Conservation (phyloP, 768 basidiomycete genomes). For the Candolleomyces efflorescens region DNA sequence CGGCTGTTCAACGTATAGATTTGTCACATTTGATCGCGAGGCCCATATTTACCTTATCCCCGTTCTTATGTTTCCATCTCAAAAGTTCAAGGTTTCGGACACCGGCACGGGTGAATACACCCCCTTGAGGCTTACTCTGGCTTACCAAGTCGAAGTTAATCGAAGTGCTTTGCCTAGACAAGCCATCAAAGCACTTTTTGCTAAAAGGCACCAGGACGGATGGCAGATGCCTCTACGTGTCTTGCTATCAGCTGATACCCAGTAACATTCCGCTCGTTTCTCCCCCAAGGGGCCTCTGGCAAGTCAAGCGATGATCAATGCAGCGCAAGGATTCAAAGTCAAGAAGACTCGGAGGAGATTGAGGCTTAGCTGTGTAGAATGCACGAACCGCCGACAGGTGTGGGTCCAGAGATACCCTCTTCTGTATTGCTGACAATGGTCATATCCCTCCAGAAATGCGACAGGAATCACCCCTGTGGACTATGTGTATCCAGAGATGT, state of each 20-base stretch:
- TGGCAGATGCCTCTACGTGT: not conserved
- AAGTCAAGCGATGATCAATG: no score
- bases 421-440: not conserved
- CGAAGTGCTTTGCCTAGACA: slow-evolving; percentile 3
- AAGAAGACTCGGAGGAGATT: slow-evolving; percentile 49
- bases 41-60: no score
- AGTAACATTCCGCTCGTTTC: not conserved
- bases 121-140: not conserved
- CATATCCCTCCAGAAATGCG: slow-evolving; percentile 41
- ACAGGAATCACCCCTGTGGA: slow-evolving; percentile 39
- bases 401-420: slow-evolving; percentile 18
- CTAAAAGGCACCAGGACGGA: not conserved
- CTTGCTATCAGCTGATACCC: not conserved
- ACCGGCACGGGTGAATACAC: not conserved
- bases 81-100: not conserved
- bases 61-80: not conserved
- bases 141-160: slow-evolving; percentile 3
- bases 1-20: slow-evolving; percentile 40
- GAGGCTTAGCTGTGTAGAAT: slow-evolving; percentile 52
- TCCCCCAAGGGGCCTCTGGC: not conserved
- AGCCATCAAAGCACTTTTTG: not conserved
- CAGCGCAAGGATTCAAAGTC: slow-evolving; percentile 23
- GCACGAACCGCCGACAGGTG: slow-evolving; percentile 55
- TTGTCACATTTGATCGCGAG: not conserved
- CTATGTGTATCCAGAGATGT: slow-evolving; percentile 36